Evolutionary conservation across 2,329 filamentous ascomycete species (phyloP).

Genomic region (Cryoendolithus antarcticus): DNA sequence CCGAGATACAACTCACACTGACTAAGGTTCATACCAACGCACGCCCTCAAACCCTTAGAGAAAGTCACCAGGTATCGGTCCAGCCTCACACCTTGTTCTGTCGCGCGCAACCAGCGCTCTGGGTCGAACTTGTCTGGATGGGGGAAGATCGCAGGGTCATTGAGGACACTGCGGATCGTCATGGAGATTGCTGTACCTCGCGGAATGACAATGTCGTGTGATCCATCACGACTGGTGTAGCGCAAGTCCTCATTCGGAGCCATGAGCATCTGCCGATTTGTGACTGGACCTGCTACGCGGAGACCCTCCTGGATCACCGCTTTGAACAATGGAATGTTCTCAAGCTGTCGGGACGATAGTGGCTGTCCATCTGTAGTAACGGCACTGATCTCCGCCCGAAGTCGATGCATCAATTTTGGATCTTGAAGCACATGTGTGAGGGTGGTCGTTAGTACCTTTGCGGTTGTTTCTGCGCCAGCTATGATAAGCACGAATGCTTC

Average conservation of each 20-base stretch:
- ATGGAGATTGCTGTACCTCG: conserved; percentile 14
- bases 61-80: conserved; percentile 27
- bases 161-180: conserved; percentile 1
- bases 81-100: conserved; percentile 9
- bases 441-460: no score
- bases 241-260: conserved; percentile 4
- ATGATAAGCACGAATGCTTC: conserved; percentile 6
- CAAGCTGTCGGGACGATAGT: conserved; percentile 2
- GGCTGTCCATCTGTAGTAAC: background rate
- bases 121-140: conserved; percentile 25
- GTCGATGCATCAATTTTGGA: no score
- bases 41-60: conserved; percentile 24
- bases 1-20: no score
- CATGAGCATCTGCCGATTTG: conserved; percentile 2
- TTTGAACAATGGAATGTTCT: conserved; percentile 29
- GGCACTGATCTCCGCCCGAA: no score
- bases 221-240: conserved; percentile 3
- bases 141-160: conserved; percentile 19
- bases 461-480: conserved; percentile 9
- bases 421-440: no score
- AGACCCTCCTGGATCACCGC: conserved; percentile 36
- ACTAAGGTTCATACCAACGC: conserved; percentile 20
- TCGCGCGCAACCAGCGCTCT: conserved; percentile 21
- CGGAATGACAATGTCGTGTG: conserved; percentile 13
- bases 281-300: conserved; percentile 14